Evolutionary conservation across 1,139 yeast genomes (phyloP), one percentile per base, ranked within the genome.

Genomic region (Saccharomyces uvarum): DNA sequence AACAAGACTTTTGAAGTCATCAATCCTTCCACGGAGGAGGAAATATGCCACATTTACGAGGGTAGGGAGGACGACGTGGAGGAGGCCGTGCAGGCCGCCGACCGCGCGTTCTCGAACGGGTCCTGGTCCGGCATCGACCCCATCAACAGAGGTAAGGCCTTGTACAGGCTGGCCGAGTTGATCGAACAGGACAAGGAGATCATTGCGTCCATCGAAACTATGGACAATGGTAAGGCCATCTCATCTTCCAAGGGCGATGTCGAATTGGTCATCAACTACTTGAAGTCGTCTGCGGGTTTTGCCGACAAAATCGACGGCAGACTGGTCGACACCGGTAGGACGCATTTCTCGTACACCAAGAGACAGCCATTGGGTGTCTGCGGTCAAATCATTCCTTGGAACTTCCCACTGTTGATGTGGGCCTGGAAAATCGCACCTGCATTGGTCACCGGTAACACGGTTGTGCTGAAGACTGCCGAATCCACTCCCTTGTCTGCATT

Each of bases 191-290:
- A 84, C 59, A 72, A 74, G 60, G 88, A 84, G 44, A 67, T 79
- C 41, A 67, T 84, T 56, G 69, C 70, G n/a, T 73, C 82, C 8
- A 78, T 85, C 64, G 91, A 85, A 71, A 83, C 90, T n/a, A 75
- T 86, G 76, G 90, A 85, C 67, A 83, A 86, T 54, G 91, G 91
- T 68, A 85, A 85, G 68, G 78, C 88, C 51, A 76, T 80, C 61
- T 72, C 71, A 41, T 77, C 74, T 64, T 72, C 81, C 11, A 66
- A 71, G 56, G 76, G 72, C 53, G 91, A 85, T 67, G 77, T 84
- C 51, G 78, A 75, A 57, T 77, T 82, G 57, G 80, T 83, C 56
- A 73, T 81, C 62, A 73, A 72, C 55, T 81, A 80, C 60, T 71
- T 83, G 67, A 78, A 81, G 67, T 82, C 84, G 57, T 81, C 80